phyloP scores from a whole-genome alignment of 208 protist species.

The Leishmania tarentolae region DNA sequence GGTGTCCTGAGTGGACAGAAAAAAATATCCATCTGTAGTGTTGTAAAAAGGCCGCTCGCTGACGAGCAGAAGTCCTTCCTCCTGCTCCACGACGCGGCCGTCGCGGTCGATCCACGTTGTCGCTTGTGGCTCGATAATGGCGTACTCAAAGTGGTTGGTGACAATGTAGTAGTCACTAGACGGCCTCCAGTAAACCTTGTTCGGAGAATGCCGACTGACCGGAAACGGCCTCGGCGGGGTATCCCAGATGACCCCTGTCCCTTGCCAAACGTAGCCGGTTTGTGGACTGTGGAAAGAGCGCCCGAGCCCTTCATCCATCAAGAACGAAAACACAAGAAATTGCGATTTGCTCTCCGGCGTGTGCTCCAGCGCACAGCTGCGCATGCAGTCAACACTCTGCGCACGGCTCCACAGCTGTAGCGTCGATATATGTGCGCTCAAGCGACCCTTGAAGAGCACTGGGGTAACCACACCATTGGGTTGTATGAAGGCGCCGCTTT shows the following conservation, averaged over 20 bases:
- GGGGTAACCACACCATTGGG: constrained; percentile 19
- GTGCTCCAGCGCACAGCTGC: constrained; percentile 36
- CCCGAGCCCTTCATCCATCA: constrained; percentile 73
- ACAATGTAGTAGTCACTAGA: constrained; percentile 61
- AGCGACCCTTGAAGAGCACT: constrained; percentile 22
- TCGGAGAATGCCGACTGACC: constrained; percentile 17
- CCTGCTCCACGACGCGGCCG: constrained; percentile 74
- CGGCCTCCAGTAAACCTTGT: constrained; percentile 43
- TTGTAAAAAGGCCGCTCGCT: constrained; percentile 41
- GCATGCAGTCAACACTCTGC: constrained; percentile 54
- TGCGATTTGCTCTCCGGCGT: constrained; percentile 27
- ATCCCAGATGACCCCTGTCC: constrained; percentile 47
- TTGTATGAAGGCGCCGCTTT: constrained; percentile 53
- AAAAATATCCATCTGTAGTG: constrained; percentile 49
- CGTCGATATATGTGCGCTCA: constrained; percentile 37
- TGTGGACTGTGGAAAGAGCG: constrained; percentile 54
- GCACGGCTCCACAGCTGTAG: constrained; percentile 60
- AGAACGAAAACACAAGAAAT: constrained; percentile 62
- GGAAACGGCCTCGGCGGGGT: constrained; percentile 37
- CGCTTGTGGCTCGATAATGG: constrained; percentile 66
- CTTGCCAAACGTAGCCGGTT: constrained; percentile 52
- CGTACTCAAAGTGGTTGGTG: constrained; percentile 74
- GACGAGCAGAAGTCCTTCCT: constrained; percentile 30
- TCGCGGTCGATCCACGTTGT: constrained; percentile 78
- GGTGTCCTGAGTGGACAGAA: constrained; percentile 48